Evolutionary conservation across 1,284 basidiomycete genomes (phyloP), one percentile per base, ranked within the genome.

Genomic region (Fomitopsis betulina): DNA sequence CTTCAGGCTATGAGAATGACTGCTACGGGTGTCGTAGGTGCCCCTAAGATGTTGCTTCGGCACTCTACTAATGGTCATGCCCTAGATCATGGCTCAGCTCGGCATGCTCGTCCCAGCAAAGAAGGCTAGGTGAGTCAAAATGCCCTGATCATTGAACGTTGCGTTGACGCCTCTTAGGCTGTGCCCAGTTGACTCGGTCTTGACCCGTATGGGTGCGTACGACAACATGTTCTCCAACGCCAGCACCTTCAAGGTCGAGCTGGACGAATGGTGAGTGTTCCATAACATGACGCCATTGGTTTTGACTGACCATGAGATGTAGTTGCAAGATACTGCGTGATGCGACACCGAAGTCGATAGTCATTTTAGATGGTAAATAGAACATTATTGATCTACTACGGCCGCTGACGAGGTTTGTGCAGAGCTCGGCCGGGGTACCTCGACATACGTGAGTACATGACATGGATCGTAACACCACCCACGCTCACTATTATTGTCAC

Each of bases 141-240:
- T 27, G 52, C 40, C 57, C 4, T 23, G n/a, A 7, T 39, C 47
- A 17, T 63, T 60, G 19, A 55, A 30, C 38, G 54, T 62, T 13
- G 21, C 15, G 39, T n/a, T 42, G 9, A 42, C 17, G 5, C 1
- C 19, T 7, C 45, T 39, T 58, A 93, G 90, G 37, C 72, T 99
- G 52, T 89, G 89, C 62, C 94, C 97, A 0, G 87, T 98, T 2
- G 96, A 99, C 71, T 81, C 91, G 25, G 98, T 99, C 66, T 84
- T 97, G 60, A 98, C 96, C 7, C 87, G 97, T 30, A 99, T 99
- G 96, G 97, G 97, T 19, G 97, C 97, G 2, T 96, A 96, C 70
- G 95, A 98, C 69, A 95, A 95, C 68, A 96, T 98, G 91, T 97
- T 97, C 71, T 91, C 93, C 2, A 91, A 92, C 64, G 85, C 94